Evolutionary conservation across 1,139 yeast species (phyloP), one percentile per base, ranked within the genome.

Genomic region (Candida sp.): DNA sequence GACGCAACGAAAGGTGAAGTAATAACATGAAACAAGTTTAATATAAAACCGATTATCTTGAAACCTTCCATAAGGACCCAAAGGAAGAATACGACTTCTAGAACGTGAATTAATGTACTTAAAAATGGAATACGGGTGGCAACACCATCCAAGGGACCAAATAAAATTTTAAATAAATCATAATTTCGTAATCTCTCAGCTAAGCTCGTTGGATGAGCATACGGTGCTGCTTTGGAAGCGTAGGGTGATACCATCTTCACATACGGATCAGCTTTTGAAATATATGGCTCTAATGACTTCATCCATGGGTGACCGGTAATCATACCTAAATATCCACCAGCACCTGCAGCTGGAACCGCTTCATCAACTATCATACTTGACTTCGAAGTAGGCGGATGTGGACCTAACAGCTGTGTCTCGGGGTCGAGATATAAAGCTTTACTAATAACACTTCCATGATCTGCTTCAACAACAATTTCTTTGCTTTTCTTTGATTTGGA

Each of bases 371-470:
- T 25, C 60, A 59, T 52, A n/a, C 63, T 53, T 15, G 56, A 50
- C 34, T 45, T 54, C 1, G 72, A 65, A 0, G 71, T 64, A 5
- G 73, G 72, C 1, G 73, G 73, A 32, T 45, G 49, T 21, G 60
- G 53, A 45, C 66, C 73, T 19, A 69, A 53, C 48, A 64, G 70
- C 21, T 64, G 60, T 3, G 72, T 66, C 6, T 45, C 45, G 1
- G 71, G 73, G 45, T 69, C 67, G 45, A 52, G 67, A 48, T 60
- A 68, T 29, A 70, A 49, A 42, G 66, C 73, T 45, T 60, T 55
- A n/a, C 55, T 60, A 25, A 57, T 45, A 19, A 48, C 52, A 19
- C 50, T 52, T 5, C 49, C 65, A 39, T 58, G 68, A 25, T 58
- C 66, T 29, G 53, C 56, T 45, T 68, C 75, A 35, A 68, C 51